These are phyloP conservation scores for Carex sylvatica DNA, from an alignment of 202 grass and related monocot genomes.

Conservation along the genomic window DNA sequence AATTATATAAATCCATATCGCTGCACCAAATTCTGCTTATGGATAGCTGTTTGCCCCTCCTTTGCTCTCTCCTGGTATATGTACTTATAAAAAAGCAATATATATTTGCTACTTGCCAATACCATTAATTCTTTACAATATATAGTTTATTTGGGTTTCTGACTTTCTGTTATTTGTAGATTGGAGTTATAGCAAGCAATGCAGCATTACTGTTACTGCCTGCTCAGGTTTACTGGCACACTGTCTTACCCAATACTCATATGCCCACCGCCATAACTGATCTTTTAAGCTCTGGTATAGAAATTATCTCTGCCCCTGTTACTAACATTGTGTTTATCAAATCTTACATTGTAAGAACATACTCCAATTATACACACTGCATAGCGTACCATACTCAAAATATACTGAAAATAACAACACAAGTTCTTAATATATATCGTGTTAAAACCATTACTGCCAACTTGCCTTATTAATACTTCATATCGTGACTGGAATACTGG, in stretches of 20 bases:
- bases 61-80: conserved; percentile 58
- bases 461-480: neutral
- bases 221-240: conserved; percentile 64
- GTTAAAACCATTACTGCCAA: too few species aligned
- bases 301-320: neutral
- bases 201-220: conserved; percentile 40
- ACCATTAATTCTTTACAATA: neutral
- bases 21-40: neutral
- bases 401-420: neutral
- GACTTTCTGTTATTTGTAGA: conserved; percentile 30
- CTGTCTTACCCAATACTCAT: conserved; percentile 53
- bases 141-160: neutral
- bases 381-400: neutral
- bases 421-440: neutral
- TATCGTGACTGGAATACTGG: neutral
- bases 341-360: neutral
- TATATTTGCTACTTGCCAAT: neutral
- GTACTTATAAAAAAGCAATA: neutral
- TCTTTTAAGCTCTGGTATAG: conserved; percentile 34
- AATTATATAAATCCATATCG: too few species aligned
- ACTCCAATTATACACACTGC: neutral
- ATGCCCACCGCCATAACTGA: conserved; percentile 59
- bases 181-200: conserved; percentile 61
- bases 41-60: conserved; percentile 27
- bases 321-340: neutral